Base-by-base conservation (phyloP, 1,139 yeast genomes). In the Geotrichum candidum region DNA sequence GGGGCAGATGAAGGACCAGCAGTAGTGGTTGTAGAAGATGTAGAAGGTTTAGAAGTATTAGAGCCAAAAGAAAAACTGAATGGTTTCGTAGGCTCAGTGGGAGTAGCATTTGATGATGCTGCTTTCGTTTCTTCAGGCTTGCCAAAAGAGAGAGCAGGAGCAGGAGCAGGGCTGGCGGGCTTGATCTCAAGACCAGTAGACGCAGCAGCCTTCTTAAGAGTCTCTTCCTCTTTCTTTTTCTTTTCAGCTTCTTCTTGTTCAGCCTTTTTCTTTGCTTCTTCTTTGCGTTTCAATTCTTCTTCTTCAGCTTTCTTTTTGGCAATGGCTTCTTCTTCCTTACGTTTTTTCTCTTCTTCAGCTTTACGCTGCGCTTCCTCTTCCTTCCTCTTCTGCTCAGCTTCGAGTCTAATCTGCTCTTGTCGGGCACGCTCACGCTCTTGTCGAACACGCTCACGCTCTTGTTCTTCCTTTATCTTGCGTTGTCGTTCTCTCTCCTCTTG, bases 301-400 rank as follows among this genome's bases (percentile, higher is more conserved):
- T 60, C 56, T 50, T 27, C 31, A 18, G 46, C 41, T 29, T 27
- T 29, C 50, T 27, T 41, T 41, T 41, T 29, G 18, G 51, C 33
- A 45, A 23, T 4, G 22, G 22, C 41, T 57, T 53, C 51, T 51
- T 46, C 41, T 50, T 56, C 29, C 51, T 58, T 58, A 4, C 61
- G 60, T 50, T 60, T 58, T 55, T 54, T 51, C 10, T 33, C 57
- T 33, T 54, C 59, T 41, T 27, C 54, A 50, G 54, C 45, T 54
- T 53, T 29, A n/a, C 56, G 29, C n/a, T 23, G 31, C n/a, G 15
- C 33, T 50, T 50, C 52, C n/a, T 56, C 58, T 50, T 41, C 48
- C 22, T 38, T 27, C 3, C 56, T 56, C 51, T 56, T 52, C 25
- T 56, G 41, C 54, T 56, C 59, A 50, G 59, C 61, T 33, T 50